phyloP scores from a whole-genome alignment of 2,329 filamentous ascomycete genomes.

The Acephala macrosclerotiorum region DNA sequence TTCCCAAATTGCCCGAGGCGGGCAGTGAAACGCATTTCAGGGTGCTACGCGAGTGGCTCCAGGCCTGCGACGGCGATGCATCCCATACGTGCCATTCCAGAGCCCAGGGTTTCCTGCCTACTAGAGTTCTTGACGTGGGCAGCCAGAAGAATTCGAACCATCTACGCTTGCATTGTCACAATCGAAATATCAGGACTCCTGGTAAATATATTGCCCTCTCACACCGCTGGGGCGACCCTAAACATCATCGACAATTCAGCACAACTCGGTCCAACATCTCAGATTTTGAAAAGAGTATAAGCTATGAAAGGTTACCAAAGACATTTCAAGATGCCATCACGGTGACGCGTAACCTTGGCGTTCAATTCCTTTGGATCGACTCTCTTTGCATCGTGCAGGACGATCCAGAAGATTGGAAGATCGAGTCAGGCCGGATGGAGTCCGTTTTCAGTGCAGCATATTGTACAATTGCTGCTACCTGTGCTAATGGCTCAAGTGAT shows the following conservation, averaged over 20 bases:
- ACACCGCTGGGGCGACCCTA: constrained; percentile 41
- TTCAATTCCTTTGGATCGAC: constrained; percentile 46
- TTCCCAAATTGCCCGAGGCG: constrained; percentile 4
- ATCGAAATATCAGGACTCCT: too few species aligned
- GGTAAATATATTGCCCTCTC: constrained; percentile 37
- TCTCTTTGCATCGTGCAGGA: constrained; percentile 45
- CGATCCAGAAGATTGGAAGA: constrained; percentile 38
- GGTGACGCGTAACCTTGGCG: constrained; percentile 36
- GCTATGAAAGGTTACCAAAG: constrained; percentile 30
- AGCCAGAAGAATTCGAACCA: background rate
- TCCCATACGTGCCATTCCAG: background rate
- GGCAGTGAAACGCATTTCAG: background rate
- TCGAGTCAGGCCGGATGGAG: constrained; percentile 38
- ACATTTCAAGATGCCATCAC: constrained; percentile 41
- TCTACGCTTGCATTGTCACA: too few species aligned
- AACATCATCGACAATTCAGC: too few species aligned
- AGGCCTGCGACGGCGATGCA: background rate
- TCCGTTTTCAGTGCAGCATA: constrained; percentile 34
- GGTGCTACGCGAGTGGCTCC: background rate
- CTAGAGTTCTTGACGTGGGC: background rate
- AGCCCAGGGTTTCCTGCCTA: background rate
- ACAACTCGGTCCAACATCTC: constrained; percentile 14
- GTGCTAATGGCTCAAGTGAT: constrained; percentile 5
- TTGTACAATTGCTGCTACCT: constrained; percentile 26
- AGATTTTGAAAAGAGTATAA: constrained; percentile 14